phyloP scores from a whole-genome alignment of 257 asterid genomes.

The Dorcoceras hygrometricum region DNA sequence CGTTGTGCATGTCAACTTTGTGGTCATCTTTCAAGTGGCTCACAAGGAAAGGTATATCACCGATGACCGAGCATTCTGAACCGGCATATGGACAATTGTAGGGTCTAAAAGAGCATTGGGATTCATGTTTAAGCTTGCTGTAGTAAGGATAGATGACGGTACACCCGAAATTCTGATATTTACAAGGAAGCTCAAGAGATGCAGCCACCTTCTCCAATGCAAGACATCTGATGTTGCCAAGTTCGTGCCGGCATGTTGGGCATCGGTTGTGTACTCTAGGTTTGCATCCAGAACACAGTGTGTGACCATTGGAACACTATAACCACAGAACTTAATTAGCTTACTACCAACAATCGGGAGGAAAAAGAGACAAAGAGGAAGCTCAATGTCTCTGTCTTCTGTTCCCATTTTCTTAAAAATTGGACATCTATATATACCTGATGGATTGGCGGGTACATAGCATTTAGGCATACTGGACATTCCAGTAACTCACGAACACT shows the following conservation, averaged over 20 bases:
- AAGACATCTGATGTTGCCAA: conserved; percentile 64
- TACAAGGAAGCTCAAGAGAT: conserved; percentile 65
- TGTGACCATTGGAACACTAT: conserved; percentile 63
- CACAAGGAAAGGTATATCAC: conserved; percentile 59
- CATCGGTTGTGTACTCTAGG: conserved; percentile 63
- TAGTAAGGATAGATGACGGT: conserved; percentile 51
- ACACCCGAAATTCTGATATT: conserved; percentile 56
- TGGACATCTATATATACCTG: too few relatives aligned
- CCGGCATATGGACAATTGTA: conserved; percentile 66
- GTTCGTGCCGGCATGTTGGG: conserved; percentile 70
- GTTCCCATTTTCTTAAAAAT: too few relatives aligned
- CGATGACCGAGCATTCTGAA: conserved; percentile 52
- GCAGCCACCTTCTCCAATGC: conserved; percentile 66
- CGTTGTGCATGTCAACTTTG: conserved; percentile 60
- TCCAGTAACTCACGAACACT: conserved; percentile 46
- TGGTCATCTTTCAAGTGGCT: conserved; percentile 55
- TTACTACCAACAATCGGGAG: too few relatives aligned
- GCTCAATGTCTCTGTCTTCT: too few relatives aligned
- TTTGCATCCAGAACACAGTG: conserved; percentile 62
- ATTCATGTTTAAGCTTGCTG: conserved; percentile 62
- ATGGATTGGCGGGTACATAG: conserved; percentile 61
- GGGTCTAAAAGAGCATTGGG: conserved; percentile 59
- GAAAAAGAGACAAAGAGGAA: too few relatives aligned
- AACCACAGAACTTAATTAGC: too few relatives aligned
- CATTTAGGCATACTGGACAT: conserved; percentile 60